Base-by-base conservation (phyloP, 345 rosid species). In the Murraya paniculata region DNA sequence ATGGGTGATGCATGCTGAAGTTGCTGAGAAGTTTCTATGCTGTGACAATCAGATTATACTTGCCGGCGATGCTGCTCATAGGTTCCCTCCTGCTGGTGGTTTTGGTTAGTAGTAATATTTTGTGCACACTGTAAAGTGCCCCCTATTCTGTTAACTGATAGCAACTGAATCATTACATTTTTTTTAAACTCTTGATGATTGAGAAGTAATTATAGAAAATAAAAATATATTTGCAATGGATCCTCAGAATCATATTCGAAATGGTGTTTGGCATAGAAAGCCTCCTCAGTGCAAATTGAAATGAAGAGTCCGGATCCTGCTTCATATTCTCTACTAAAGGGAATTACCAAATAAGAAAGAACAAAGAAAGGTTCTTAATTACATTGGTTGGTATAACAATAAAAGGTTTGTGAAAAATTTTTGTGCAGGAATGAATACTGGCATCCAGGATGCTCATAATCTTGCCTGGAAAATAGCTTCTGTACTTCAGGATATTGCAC, bases 1-100 rank as follows among this genome's bases (percentile, higher is more conserved):
- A 74, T 96, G 99, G 99, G 87, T 89, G 83, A 96, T 96, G 99
- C 91, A 94, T 89, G 98, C 99, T 82, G 98, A 96, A 90, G 98
- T 94, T 72, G 97, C 94, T 53, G 94, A 94, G 79, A 96, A 85
- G 77, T 92, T 85, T 82, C 80, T 81, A 64, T 80, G 83, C 83
- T 85, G 79, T 80, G 87, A 90, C 80, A 88, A 88, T 82, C 90
- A 84, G 76, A 80, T 96, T 71, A 78, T 92, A 67, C 93, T 96
- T 81, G 94, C 88, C 74, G 98, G 99, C 79, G 99, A 94, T 89
- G 98, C 99, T 80, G 97, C 95, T 80, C 98, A 94, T 78, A 92
- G 92, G 48, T 91, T 94, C 78, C 99, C 98, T 78, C 98, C 98
- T 58, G 97, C 99, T 69, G 99, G 97, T 85, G 99, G 98, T 80